phyloP scores from a whole-genome alignment of 1,284 basidiomycete genomes.

The Melanopsichium pennsylvanicum region DNA sequence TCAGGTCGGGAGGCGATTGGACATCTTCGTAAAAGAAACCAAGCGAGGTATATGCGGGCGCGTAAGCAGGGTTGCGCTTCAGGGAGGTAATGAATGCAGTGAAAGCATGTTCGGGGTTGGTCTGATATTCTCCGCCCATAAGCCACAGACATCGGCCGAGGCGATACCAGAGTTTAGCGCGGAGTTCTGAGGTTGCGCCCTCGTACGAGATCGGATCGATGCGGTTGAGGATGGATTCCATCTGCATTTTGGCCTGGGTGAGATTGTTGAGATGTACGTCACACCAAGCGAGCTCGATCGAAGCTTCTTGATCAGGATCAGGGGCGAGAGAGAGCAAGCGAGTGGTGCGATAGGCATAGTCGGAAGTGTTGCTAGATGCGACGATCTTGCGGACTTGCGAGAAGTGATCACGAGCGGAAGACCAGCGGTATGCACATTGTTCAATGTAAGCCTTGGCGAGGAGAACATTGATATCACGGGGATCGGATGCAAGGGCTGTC shows the following conservation, averaged over 20 bases:
- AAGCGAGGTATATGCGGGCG: conserved; percentile 90
- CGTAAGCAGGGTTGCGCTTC: conserved; percentile 79
- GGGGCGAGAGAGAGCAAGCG: conserved; percentile 66
- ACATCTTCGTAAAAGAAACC: conserved; percentile 86
- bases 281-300: conserved; percentile 88
- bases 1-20: conserved; percentile 77
- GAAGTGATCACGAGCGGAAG: conserved; percentile 75
- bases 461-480: conserved; percentile 74
- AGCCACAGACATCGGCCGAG: conserved; percentile 82
- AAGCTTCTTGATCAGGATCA: conserved; percentile 73
- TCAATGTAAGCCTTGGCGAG: conserved; percentile 80
- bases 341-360: conserved; percentile 62
- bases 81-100: conserved; percentile 83
- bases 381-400: conserved; percentile 63
- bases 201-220: conserved; percentile 68
- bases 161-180: conserved; percentile 83
- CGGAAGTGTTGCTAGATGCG: background rate
- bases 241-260: conserved; percentile 71
- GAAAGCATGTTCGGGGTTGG: conserved; percentile 51
- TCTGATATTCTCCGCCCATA: conserved; percentile 71
- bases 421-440: conserved; percentile 75
- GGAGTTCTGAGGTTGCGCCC: conserved; percentile 62
- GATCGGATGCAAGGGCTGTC: conserved; percentile 74
- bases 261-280: conserved; percentile 72
- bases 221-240: conserved; percentile 73